Evolutionary conservation across 164 flowering plant species (phyloP), one percentile per base, ranked within the genome.

Genomic region (Taxillus chinensis): DNA sequence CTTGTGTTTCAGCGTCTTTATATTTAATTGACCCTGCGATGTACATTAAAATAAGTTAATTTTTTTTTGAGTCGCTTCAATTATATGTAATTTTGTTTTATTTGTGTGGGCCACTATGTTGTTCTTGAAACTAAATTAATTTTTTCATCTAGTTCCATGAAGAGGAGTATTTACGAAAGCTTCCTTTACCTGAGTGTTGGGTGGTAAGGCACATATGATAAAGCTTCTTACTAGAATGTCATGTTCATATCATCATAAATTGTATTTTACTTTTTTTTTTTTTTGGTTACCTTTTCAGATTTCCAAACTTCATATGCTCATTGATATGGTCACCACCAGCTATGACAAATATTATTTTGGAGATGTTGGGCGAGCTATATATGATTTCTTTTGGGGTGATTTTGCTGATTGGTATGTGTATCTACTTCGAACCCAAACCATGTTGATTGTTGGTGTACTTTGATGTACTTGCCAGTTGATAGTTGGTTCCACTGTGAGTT

Each of bases 381-480:
- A 92, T 72, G 90, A 90, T 71, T 92, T 89, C 80, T 90, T 92
- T 71, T 90, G 98, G 98, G 84, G 86, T 55, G 98, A 92, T 68
- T 92, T 86, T 79, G 98, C 98, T 50, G 98, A 92, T 67, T 92
- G 98, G 98, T 92, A 80, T 59, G 70, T 59, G 51, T 63, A 5
- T 51, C 5, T 51, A 4, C 15, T 51, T 5, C 3, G n/a, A 15
- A 14, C 54, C 8, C 27, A 51, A 51, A 51, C 27, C 5, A 48
- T 5, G 7, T 48, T 48, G n/a, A n/a, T n/a, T n/a, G n/a, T n/a
- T n/a, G n/a, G n/a, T 48, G 13, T 11, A 48, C 11, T 43, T 43
- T 43, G 48, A 7, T 65, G 17, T 49, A 61, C 38, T 54, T 60
- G 14, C 2, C 5, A 51, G 48, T 9, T 52, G 27, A 27, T 27